Percentiles rank a stretch among this genome's conserved stretches.
These are phyloP conservation scores for Jackrogersella multiformis DNA, from an alignment of 495 filamentous ascomycete species.

Conservation along the genomic window DNA sequence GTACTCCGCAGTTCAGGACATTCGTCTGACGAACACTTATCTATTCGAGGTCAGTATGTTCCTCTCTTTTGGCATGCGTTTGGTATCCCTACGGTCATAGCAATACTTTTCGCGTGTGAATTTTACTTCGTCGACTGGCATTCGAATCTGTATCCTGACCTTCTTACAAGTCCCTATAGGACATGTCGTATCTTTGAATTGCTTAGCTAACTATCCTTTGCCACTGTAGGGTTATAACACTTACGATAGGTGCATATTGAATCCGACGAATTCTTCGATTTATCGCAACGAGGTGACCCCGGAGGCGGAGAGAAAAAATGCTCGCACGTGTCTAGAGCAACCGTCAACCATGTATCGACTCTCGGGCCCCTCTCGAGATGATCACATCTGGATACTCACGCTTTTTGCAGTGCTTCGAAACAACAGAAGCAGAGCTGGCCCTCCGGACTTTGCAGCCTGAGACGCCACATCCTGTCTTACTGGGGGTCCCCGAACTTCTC, in stretches of 20 bases:
- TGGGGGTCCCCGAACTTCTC: neutral
- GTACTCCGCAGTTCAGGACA: slow-evolving; percentile 2
- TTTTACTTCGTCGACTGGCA: slow-evolving; percentile 31
- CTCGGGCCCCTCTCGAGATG: neutral
- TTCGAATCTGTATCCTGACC: slow-evolving; percentile 32
- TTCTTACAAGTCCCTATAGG: neutral
- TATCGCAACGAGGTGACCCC: slow-evolving; percentile 4
- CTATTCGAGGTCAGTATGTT: slow-evolving; percentile 15
- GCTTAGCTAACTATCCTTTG: neutral
- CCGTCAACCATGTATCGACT: neutral
- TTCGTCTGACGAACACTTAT: neutral
- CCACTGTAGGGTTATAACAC: neutral
- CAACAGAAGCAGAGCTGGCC: neutral
- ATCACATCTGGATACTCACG: slow-evolving; percentile 9
- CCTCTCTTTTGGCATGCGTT: neutral
- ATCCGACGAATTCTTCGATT: slow-evolving; percentile 7
- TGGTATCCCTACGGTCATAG: slow-evolving; percentile 32
- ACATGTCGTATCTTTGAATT: slow-evolving; percentile 19
- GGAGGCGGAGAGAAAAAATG: slow-evolving; percentile 11
- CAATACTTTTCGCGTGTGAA: slow-evolving; percentile 39
- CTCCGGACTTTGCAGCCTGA: neutral
- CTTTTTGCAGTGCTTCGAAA: slow-evolving; percentile 26
- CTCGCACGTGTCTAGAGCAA: slow-evolving; percentile 23
- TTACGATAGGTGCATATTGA: slow-evolving; percentile 28
- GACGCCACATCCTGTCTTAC: neutral